phyloP scores from a whole-genome alignment of 805 yeast genomes.

The Suhomyces pyralidae region DNA sequence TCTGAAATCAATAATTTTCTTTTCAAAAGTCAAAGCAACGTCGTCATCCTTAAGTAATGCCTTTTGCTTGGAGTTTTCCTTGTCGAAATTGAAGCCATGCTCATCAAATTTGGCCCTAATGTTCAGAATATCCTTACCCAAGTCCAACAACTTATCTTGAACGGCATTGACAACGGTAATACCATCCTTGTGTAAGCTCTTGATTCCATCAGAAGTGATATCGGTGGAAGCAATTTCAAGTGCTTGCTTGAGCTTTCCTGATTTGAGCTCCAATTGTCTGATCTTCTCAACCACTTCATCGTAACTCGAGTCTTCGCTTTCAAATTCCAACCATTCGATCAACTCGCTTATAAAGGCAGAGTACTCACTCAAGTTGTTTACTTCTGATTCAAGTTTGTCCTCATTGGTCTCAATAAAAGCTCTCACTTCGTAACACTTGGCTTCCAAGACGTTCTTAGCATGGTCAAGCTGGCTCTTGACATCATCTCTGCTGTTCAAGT shows the following conservation, averaged over 20 bases:
- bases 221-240: constrained; percentile 45
- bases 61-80: constrained; percentile 47
- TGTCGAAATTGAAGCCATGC: constrained; percentile 49
- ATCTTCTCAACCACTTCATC: constrained; percentile 26
- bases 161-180: constrained; percentile 37
- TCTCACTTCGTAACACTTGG: constrained; percentile 67
- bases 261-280: constrained; percentile 16
- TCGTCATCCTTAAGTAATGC: constrained; percentile 16
- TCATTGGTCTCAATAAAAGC: constrained; percentile 54
- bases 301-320: constrained; percentile 49
- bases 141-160: constrained; percentile 42
- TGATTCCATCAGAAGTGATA: constrained; percentile 45
- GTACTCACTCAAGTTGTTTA: constrained; percentile 35
- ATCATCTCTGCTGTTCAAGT: constrained; percentile 53
- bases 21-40: constrained; percentile 24
- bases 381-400: constrained; percentile 32
- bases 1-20: constrained; percentile 22
- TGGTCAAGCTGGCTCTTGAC: constrained; percentile 54
- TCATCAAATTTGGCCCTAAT: constrained; percentile 43
- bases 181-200: constrained; percentile 42
- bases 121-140: constrained; percentile 44
- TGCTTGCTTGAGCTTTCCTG: constrained; percentile 27
- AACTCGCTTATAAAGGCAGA: constrained; percentile 40
- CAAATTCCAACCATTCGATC: constrained; percentile 79
- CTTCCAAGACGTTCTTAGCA: constrained; percentile 67